phyloP scores from a whole-genome alignment of 2,329 filamentous ascomycete species.

The Ilyonectria robusta region DNA sequence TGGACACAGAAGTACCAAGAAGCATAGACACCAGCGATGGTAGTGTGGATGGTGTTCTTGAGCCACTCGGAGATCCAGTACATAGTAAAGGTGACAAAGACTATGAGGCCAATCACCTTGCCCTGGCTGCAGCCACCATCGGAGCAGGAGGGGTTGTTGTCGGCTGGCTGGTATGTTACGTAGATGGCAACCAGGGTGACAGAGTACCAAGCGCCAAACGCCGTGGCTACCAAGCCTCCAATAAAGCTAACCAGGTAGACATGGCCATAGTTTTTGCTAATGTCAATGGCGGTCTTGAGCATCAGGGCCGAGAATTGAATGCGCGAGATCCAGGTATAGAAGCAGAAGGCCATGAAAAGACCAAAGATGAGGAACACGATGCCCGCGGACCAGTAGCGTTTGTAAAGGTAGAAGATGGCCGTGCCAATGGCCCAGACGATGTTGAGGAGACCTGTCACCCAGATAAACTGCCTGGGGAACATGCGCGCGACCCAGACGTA shows the following conservation, averaged over 20 bases:
- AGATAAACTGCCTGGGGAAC: conserved; percentile 93
- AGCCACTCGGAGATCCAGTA: conserved; percentile 96
- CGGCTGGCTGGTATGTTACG: conserved; percentile 80
- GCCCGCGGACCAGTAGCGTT: conserved; percentile 84
- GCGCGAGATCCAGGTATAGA: conserved; percentile 89
- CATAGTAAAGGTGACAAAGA: conserved; percentile 90
- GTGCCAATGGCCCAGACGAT: conserved; percentile 88
- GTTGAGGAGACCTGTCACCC: conserved; percentile 91
- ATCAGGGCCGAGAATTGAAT: conserved; percentile 94
- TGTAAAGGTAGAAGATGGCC: conserved; percentile 86
- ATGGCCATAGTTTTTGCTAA: conserved; percentile 87
- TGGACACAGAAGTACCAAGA: conserved; percentile 89
- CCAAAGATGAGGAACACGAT: conserved; percentile 88
- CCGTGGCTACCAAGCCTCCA: conserved; percentile 82
- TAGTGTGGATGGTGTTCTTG: conserved; percentile 93
- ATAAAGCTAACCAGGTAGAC: conserved; percentile 89
- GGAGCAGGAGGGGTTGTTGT: conserved; percentile 66
- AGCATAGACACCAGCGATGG: conserved; percentile 89
- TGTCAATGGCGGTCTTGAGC: conserved; percentile 88
- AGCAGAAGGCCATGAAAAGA: conserved; percentile 83
- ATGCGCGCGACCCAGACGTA: conserved; percentile 83
- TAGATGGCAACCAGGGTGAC: conserved; percentile 91
- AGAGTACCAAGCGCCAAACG: conserved; percentile 87
- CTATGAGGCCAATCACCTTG: conserved; percentile 87
- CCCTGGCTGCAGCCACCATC: conserved; percentile 78